phyloP scores from a whole-genome alignment of 1,139 yeast genomes.

The Casaregolazyma lundiana region DNA sequence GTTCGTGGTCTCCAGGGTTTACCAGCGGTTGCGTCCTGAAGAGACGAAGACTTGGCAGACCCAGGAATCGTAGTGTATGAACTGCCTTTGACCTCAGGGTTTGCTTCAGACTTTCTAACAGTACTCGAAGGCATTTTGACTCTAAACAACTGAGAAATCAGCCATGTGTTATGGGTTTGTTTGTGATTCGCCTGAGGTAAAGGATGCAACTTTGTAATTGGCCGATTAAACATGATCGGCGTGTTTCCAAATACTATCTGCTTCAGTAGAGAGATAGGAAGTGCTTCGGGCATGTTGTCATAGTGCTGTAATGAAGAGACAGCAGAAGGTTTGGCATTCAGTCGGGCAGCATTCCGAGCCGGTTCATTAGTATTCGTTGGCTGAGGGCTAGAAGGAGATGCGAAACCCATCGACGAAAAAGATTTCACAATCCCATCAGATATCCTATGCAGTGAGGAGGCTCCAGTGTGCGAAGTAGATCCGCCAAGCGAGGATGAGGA shows the following conservation, averaged over 20 bases:
- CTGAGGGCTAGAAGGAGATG: slow-evolving; percentile 3
- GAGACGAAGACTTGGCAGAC: not conserved
- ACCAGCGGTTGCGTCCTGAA: not conserved
- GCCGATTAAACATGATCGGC: slow-evolving; percentile 21
- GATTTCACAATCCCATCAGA: slow-evolving; percentile 8
- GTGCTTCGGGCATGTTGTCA: slow-evolving; percentile 13
- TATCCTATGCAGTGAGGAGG: slow-evolving; percentile 6
- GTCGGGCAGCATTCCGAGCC: not conserved
- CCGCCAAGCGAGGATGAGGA: not conserved
- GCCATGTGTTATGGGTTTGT: slow-evolving; percentile 16
- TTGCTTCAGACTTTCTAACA: not conserved
- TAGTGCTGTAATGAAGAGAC: slow-evolving; percentile 2
- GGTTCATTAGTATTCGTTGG: not conserved
- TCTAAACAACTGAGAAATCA: slow-evolving; percentile 23
- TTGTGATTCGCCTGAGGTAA: slow-evolving; percentile 13
- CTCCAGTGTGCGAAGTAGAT: slow-evolving; percentile 3
- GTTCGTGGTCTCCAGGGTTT: slow-evolving; percentile 4
- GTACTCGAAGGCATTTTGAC: slow-evolving; percentile 11
- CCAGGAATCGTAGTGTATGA: slow-evolving; percentile 4
- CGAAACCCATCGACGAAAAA: slow-evolving; percentile 6
- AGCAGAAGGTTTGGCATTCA: slow-evolving; percentile 8
- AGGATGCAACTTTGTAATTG: slow-evolving; percentile 27
- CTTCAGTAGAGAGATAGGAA: slow-evolving; percentile 19
- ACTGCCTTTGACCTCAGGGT: not conserved
- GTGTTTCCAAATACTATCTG: slow-evolving; percentile 28